phyloP scores from a whole-genome alignment of 2,329 filamentous ascomycete species.

The Venturia effusa region DNA sequence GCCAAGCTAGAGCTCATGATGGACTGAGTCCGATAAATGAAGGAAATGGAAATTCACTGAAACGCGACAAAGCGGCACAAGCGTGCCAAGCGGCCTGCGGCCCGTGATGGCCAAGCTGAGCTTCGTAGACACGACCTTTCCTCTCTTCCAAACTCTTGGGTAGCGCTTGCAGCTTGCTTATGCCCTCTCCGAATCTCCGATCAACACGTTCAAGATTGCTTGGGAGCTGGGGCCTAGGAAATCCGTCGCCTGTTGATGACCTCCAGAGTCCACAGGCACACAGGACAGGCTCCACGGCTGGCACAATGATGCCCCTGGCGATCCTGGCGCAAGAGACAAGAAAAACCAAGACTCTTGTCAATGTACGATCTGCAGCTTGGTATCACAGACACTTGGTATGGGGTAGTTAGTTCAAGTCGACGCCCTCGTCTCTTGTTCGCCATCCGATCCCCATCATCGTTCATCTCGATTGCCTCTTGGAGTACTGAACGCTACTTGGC shows the following conservation, averaged over 20 bases:
- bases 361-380: neutral
- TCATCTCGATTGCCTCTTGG: neutral
- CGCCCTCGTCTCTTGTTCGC: neutral
- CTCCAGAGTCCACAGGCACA: too few relatives aligned
- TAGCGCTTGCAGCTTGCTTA: neutral
- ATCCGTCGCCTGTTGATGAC: neutral
- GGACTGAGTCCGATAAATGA: too few relatives aligned
- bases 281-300: neutral
- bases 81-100: neutral
- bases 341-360: neutral
- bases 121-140: neutral
- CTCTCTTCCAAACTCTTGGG: neutral
- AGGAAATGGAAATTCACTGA: too few relatives aligned
- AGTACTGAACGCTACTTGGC: neutral
- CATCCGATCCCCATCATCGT: neutral
- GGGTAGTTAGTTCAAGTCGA: neutral
- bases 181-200: neutral
- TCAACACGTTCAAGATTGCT: neutral
- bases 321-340: neutral
- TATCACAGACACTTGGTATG: neutral
- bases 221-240: neutral
- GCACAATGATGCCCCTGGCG: neutral
- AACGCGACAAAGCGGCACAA: neutral
- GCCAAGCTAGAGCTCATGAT: neutral
- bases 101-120: neutral